Conservation (phyloP, 2,329 filamentous ascomycete genomes). For the Penicillium griseofulvum region DNA sequence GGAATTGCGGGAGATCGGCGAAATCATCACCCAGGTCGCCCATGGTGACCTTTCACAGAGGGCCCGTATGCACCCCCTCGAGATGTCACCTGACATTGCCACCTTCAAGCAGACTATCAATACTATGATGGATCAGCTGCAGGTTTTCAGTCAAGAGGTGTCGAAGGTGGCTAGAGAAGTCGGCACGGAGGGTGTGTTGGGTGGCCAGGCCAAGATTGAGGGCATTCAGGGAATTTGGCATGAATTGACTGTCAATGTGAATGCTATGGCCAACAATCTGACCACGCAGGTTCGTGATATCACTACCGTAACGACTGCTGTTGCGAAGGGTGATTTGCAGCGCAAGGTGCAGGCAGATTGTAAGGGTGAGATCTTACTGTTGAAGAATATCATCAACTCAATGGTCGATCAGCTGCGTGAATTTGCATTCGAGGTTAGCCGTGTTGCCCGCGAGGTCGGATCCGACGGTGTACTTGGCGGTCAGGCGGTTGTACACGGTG, state of each 20-base stretch:
- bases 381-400: slow-evolving; percentile 95
- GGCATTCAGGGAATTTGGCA: slow-evolving; percentile 83
- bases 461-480: slow-evolving; percentile 89
- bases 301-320: slow-evolving; percentile 69
- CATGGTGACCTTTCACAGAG: slow-evolving; percentile 25
- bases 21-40: slow-evolving; percentile 29
- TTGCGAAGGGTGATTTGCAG: slow-evolving; percentile 77
- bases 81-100: slow-evolving; percentile 26
- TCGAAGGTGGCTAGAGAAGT: slow-evolving; percentile 76
- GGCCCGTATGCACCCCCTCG: slow-evolving; percentile 23
- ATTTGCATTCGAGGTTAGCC: slow-evolving; percentile 91
- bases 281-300: slow-evolving; percentile 92
- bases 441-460: slow-evolving; percentile 87
- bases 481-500: slow-evolving; percentile 88
- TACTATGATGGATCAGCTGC: slow-evolving; percentile 78
- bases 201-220: slow-evolving; percentile 75
- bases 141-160: slow-evolving; percentile 76
- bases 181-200: slow-evolving; percentile 74
- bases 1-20: slow-evolving; percentile 27
- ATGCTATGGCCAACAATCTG: slow-evolving; percentile 79
- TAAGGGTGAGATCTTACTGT: slow-evolving; percentile 82
- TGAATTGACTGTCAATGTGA: slow-evolving; percentile 76
- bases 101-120: slow-evolving; percentile 72
- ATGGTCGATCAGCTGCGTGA: slow-evolving; percentile 96
- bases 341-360: slow-evolving; percentile 91